phyloP scores from a whole-genome alignment of 345 rosid genomes.

The Brassica rapa region DNA sequence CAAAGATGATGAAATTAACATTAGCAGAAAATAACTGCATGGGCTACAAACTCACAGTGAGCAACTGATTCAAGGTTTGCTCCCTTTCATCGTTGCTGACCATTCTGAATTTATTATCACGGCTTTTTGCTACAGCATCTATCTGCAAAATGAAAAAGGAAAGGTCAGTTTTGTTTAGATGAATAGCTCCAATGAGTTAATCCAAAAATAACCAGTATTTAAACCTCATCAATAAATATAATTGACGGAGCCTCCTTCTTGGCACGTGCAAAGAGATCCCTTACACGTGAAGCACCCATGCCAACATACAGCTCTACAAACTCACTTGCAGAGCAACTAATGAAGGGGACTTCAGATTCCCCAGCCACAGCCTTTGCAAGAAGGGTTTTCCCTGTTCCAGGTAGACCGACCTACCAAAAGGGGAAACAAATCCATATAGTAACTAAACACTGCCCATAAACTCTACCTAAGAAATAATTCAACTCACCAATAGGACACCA shows the following conservation, averaged over 20 bases:
- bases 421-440: conserved; percentile 29
- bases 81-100: conserved; percentile 96
- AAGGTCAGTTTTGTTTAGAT: neutral
- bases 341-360: conserved; percentile 94
- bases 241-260: conserved; percentile 98
- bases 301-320: conserved; percentile 94
- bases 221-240: conserved; percentile 91
- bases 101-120: conserved; percentile 85
- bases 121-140: conserved; percentile 97
- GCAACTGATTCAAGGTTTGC: conserved; percentile 95
- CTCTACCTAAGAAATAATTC: neutral
- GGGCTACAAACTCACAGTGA: conserved; percentile 61
- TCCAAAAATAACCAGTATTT: conserved; percentile 5
- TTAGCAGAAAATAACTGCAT: conserved; percentile 9
- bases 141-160: conserved; percentile 54
- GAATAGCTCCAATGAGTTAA: neutral
- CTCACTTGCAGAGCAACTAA: conserved; percentile 97
- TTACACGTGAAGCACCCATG: conserved; percentile 97
- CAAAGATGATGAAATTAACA: neutral
- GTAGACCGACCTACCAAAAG: conserved; percentile 82
- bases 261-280: conserved; percentile 94
- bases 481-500: conserved; percentile 90
- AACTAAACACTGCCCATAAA: neutral
- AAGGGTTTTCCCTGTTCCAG: conserved; percentile 95
- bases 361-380: conserved; percentile 97